Evolutionary conservation across 1,284 basidiomycete genomes (phyloP).

Genomic region (Ustilago esculenta): DNA sequence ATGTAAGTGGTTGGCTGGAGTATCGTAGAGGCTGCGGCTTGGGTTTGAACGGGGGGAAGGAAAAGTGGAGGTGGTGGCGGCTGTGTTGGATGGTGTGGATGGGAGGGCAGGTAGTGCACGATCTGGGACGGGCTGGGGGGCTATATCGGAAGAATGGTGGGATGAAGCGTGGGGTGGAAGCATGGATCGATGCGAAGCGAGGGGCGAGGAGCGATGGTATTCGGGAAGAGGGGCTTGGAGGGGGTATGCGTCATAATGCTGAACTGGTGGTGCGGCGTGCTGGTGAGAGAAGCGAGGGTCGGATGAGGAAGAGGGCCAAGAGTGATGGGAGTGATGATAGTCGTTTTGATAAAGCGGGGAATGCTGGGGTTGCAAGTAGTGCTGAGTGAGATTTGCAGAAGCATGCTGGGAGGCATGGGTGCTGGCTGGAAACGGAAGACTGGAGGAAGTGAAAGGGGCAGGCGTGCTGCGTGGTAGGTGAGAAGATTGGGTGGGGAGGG

Average conservation of each 20-base stretch:
- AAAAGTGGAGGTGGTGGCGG: slow-evolving; percentile 3
- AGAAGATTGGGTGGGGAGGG: slow-evolving; percentile 2
- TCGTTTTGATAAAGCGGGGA: slow-evolving; percentile 7
- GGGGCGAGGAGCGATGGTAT: slow-evolving; percentile 24
- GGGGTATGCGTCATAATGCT: slow-evolving; percentile 19
- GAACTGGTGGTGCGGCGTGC: background rate
- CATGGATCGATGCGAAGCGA: slow-evolving; percentile 12
- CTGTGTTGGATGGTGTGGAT: slow-evolving; percentile 1
- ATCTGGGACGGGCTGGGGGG: slow-evolving; percentile 1
- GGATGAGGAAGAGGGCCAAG: slow-evolving; percentile 9
- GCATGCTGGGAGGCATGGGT: slow-evolving; percentile 1
- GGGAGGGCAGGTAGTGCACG: background rate
- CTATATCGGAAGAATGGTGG: background rate
- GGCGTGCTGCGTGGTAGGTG: background rate
- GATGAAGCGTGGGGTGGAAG: slow-evolving; percentile 9
- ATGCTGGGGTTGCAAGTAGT: slow-evolving; percentile 14
- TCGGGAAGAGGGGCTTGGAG: slow-evolving; percentile 21
- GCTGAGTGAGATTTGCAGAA: slow-evolving; percentile 8
- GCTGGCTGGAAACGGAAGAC: background rate
- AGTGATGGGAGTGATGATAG: slow-evolving; percentile 6
- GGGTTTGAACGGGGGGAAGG: slow-evolving; percentile 13
- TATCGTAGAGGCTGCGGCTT: slow-evolving; percentile 8
- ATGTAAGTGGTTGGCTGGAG: slow-evolving; percentile 1
- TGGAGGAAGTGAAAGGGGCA: background rate
- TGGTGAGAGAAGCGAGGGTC: slow-evolving; percentile 6